Percentiles rank a stretch among this genome's conserved stretches.
Evolutionary conservation across 129 eudicot genomes (phyloP).

Genomic region (Escallonia rubra): DNA sequence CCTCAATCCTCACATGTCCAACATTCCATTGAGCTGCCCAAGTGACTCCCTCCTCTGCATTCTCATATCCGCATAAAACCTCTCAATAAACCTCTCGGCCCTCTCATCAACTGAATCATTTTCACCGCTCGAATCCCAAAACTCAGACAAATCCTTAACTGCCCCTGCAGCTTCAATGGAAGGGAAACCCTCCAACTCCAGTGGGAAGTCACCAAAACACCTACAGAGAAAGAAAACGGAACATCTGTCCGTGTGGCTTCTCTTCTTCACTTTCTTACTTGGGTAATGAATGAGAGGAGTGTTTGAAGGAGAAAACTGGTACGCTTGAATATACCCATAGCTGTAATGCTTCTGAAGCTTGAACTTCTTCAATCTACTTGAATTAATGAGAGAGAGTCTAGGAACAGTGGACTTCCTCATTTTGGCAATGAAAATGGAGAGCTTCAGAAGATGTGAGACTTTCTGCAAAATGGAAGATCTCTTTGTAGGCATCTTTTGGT

Average conservation of each 20-base stretch:
- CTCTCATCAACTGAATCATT: constrained; percentile 60
- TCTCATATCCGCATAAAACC: constrained; percentile 67
- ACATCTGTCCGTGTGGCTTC: constrained; percentile 20
- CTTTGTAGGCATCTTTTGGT: constrained; percentile 46
- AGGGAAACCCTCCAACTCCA: constrained; percentile 23
- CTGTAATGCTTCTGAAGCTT: constrained; percentile 41
- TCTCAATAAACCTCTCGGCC: constrained; percentile 71
- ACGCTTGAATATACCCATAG: constrained; percentile 50
- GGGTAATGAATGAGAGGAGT: constrained; percentile 39
- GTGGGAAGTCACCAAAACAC: constrained; percentile 37
- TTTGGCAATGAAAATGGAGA: constrained; percentile 42
- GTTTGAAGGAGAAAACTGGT: constrained; percentile 63
- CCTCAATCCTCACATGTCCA: too few species aligned
- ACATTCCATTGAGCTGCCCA: constrained; percentile 11
- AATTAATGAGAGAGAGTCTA: constrained; percentile 30
- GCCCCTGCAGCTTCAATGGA: constrained; percentile 21
- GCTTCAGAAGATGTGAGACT: constrained; percentile 46
- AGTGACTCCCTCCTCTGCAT: constrained; percentile 53
- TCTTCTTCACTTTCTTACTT: constrained; percentile 17
- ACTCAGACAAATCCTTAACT: not conserved
- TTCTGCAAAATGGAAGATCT: constrained; percentile 40
- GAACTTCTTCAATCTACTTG: constrained; percentile 29
- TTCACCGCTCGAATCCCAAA: constrained; percentile 17
- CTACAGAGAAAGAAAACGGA: constrained; percentile 29
- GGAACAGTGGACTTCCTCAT: constrained; percentile 28